A percentile compares a stretch with the other conserved stretches of the same genome.
These are phyloP conservation scores for Stephanodiscus minutulus DNA, from an alignment of 108 stramenopile species.

Conservation along the genomic window DNA sequence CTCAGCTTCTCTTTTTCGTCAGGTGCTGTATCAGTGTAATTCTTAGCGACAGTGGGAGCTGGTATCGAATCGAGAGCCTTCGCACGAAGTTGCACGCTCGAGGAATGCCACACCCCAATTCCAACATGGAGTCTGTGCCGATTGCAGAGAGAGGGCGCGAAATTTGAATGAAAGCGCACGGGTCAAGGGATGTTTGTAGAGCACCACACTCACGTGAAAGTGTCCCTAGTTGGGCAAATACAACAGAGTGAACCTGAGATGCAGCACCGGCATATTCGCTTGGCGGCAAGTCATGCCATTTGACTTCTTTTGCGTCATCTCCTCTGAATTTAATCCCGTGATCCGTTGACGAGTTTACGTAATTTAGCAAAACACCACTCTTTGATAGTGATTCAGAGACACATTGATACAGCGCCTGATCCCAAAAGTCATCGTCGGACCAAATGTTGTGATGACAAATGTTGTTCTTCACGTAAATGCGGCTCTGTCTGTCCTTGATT, in stretches of 20 bases:
- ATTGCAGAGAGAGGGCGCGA: no score
- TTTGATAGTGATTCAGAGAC: conserved; percentile 68
- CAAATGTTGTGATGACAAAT: conserved; percentile 63
- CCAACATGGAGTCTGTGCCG: conserved; percentile 63
- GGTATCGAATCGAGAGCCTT: conserved; percentile 66
- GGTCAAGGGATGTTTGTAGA: neutral
- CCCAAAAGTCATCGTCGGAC: conserved; percentile 69
- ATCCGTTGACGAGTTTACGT: conserved; percentile 19
- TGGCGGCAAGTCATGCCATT: conserved; percentile 73
- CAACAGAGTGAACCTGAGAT: conserved; percentile 75
- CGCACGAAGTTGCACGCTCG: conserved; percentile 71
- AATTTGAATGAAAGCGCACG: neutral
- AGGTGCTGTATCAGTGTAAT: conserved; percentile 70
- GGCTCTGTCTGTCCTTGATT: conserved; percentile 30
- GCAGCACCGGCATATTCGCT: conserved; percentile 68
- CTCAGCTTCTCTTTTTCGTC: conserved; percentile 23
- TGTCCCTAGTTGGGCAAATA: conserved; percentile 76
- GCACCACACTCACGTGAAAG: conserved; percentile 45
- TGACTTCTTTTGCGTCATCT: conserved; percentile 50
- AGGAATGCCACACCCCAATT: conserved; percentile 65
- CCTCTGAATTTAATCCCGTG: conserved; percentile 6
- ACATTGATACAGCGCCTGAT: conserved; percentile 67
- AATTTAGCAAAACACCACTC: conserved; percentile 70
- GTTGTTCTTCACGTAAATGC: conserved; percentile 55
- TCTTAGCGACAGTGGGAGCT: conserved; percentile 68